A percentile compares a stretch with the other conserved stretches of the same genome.
phyloP scores from a whole-genome alignment of 1,284 basidiomycete species.

The Rhodotorula sp. region DNA sequence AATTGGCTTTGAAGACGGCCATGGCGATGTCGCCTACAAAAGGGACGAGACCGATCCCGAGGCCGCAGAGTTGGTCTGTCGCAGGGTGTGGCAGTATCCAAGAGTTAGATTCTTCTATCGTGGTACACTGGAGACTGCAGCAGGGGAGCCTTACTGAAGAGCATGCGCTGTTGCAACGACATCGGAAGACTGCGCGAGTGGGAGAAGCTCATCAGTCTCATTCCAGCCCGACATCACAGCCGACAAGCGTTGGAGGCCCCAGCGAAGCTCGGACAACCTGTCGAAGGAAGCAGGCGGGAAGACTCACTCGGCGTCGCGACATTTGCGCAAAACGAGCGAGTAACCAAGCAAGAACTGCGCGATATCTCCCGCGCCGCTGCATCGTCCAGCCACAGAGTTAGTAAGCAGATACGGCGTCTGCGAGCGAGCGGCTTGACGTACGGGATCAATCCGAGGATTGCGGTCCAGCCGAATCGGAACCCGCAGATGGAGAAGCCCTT shows the following conservation, averaged over 20 bases:
- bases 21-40: conserved; percentile 35
- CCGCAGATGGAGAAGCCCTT: conserved; percentile 82
- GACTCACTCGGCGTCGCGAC: conserved; percentile 35
- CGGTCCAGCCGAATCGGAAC: conserved; percentile 49
- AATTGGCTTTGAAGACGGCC: conserved; percentile 41
- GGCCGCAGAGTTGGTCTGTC: conserved; percentile 22
- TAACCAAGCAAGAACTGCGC: conserved; percentile 40
- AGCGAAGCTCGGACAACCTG: background rate
- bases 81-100: background rate
- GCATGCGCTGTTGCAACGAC: conserved; percentile 30
- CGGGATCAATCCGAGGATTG: conserved; percentile 29
- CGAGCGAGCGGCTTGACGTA: background rate
- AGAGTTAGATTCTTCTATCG: no score
- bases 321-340: conserved; percentile 38
- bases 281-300: background rate
- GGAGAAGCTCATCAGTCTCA: no score
- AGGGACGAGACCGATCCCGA: conserved; percentile 22
- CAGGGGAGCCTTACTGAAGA: no score
- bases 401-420: background rate
- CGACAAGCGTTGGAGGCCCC: background rate
- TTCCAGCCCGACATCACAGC: no score
- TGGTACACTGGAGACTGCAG: no score
- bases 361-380: conserved; percentile 40
- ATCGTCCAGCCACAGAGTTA: background rate
- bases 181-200: conserved; percentile 13